These are phyloP conservation scores for Chrysosporium keratinophilum DNA, from an alignment of 2,329 filamentous ascomycete species.

Conservation along the genomic window DNA sequence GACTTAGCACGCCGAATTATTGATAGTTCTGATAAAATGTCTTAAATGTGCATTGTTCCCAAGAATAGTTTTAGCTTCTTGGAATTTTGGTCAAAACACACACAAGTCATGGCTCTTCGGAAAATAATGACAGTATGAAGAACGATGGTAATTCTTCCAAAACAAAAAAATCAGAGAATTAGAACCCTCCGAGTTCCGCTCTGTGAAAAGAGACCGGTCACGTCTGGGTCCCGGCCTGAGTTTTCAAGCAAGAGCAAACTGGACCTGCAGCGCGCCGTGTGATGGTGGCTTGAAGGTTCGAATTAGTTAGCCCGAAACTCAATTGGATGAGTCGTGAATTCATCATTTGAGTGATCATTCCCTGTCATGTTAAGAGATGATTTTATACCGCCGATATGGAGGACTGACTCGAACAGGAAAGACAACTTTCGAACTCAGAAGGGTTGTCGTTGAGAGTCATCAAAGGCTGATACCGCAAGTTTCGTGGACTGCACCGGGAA, in stretches of 20 bases:
- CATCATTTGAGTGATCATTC: neutral
- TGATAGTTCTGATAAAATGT: conserved; percentile 1
- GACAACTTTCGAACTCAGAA: too few relatives aligned
- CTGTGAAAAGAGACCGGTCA: too few relatives aligned
- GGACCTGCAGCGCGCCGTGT: neutral
- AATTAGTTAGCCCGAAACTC: neutral
- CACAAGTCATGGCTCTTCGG: neutral
- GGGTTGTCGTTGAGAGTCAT: too few relatives aligned
- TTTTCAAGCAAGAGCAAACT: neutral
- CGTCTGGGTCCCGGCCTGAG: too few relatives aligned
- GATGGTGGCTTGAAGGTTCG: neutral
- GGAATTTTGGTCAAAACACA: neutral
- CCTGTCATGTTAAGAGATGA: too few relatives aligned
- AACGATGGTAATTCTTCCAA: too few relatives aligned
- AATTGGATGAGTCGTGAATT: neutral
- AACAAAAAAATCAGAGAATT: too few relatives aligned
- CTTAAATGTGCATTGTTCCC: neutral
- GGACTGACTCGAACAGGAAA: too few relatives aligned
- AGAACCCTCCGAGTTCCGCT: too few relatives aligned
- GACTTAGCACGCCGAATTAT: neutral
- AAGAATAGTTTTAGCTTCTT: neutral
- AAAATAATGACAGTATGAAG: neutral
- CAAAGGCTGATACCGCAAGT: too few relatives aligned
- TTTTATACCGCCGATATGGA: too few relatives aligned
- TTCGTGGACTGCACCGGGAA: too few relatives aligned